These are phyloP conservation scores for Metarhizium humberi DNA, from an alignment of 2,329 filamentous ascomycete genomes.

Conservation along the genomic window DNA sequence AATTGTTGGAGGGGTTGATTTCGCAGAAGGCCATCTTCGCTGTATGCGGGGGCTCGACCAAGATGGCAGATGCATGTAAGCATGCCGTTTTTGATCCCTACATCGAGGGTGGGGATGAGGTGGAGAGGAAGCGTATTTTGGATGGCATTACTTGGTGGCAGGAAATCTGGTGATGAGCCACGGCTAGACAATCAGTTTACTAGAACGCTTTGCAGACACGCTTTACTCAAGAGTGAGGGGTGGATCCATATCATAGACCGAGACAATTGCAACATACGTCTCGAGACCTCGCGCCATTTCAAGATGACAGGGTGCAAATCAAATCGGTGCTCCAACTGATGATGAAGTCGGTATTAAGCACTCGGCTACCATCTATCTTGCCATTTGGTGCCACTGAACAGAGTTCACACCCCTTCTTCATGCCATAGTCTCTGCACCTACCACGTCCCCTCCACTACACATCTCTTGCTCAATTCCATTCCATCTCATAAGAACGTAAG, in stretches of 20 bases:
- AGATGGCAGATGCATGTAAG: conserved; percentile 48
- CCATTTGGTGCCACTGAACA: not conserved
- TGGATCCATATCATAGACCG: no score
- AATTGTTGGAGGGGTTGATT: conserved; percentile 23
- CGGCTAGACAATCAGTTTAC: no score
- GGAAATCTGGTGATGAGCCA: conserved; percentile 43
- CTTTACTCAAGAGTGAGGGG: no score
- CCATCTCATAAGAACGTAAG: not conserved
- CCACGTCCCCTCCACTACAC: not conserved
- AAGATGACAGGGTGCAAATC: no score
- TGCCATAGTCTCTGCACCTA: not conserved
- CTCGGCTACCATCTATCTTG: not conserved
- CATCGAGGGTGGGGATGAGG: conserved; percentile 27
- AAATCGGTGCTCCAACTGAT: not conserved
- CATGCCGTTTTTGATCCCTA: conserved; percentile 41
- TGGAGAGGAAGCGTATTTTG: conserved; percentile 28
- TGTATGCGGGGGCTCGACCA: conserved; percentile 47
- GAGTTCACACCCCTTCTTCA: not conserved
- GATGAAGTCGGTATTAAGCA: not conserved
- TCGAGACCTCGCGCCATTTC: no score
- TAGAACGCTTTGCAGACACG: no score
- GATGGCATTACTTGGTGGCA: conserved; percentile 40
- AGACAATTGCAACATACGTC: no score
- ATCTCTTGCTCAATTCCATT: not conserved
- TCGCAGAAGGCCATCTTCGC: conserved; percentile 34